A percentile compares a stretch with the other conserved stretches of the same genome.
Evolutionary conservation across 192 early-diverging fungal species (phyloP).

Genomic region (Backusella australiensis): DNA sequence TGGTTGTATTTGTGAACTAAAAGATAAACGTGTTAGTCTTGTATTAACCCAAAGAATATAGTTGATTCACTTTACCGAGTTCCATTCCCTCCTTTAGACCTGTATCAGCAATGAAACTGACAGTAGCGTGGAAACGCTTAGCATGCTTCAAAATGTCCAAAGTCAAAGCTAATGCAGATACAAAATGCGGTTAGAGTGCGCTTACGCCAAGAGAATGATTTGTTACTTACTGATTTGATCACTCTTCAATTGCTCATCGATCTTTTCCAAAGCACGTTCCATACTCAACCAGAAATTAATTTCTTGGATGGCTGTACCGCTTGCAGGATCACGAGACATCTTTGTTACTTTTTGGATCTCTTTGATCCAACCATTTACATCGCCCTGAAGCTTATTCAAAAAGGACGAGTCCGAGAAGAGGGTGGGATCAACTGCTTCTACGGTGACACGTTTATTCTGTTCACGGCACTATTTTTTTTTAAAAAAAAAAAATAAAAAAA

Average conservation of each 20-base stretch:
- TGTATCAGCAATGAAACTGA: constrained; percentile 96
- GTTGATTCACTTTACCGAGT: constrained; percentile 42
- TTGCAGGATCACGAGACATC: constrained; percentile 86
- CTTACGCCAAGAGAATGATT: neutral
- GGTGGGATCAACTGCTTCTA: constrained; percentile 69
- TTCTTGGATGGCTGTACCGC: constrained; percentile 93
- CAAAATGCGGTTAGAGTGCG: neutral
- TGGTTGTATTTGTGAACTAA: constrained; percentile 90
- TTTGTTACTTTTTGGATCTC: constrained; percentile 99
- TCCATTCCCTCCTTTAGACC: constrained; percentile 95
- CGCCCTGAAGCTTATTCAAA: constrained; percentile 90
- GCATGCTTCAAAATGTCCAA: constrained; percentile 94
- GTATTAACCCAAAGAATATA: neutral
- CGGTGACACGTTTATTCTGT: constrained; percentile 60
- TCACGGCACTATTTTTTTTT: constrained; percentile 53
- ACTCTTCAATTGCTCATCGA: constrained; percentile 94
- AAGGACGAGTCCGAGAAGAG: constrained; percentile 81
- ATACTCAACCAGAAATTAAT: constrained; percentile 99
- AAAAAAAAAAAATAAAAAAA: neutral
- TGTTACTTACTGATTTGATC: constrained; percentile 66
- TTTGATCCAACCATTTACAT: constrained; percentile 98
- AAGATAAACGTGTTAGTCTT: neutral
- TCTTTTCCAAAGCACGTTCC: constrained; percentile 89
- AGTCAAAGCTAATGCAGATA: constrained; percentile 61
- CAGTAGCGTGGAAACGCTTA: constrained; percentile 98